A percentile compares a stretch with the other conserved stretches of the same genome.
These are phyloP conservation scores for Apophysomyces elegans DNA, from an alignment of 371 early-diverging fungal genomes.

Conservation along the genomic window DNA sequence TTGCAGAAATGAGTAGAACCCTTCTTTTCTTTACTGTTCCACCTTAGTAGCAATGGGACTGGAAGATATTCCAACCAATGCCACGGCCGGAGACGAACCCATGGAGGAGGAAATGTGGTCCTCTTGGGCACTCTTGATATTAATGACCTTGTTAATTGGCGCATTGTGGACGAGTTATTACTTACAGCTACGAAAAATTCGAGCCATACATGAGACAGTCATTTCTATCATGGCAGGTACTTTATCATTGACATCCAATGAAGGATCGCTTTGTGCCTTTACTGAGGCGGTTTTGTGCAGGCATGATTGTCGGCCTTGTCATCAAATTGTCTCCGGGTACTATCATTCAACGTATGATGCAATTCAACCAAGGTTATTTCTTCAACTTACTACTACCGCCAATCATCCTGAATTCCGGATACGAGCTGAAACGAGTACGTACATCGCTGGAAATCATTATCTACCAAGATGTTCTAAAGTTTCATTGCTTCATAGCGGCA, in stretches of 20 bases:
- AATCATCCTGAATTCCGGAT: conserved; percentile 94
- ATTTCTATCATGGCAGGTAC: conserved; percentile 90
- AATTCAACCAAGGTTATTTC: conserved; percentile 90
- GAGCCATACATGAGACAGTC: conserved; percentile 91
- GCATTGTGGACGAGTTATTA: conserved; percentile 87
- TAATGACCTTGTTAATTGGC: conserved; percentile 79
- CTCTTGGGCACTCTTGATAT: conserved; percentile 86
- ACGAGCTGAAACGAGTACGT: conserved; percentile 82
- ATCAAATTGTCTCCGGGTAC: conserved; percentile 76
- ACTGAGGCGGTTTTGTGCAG: conserved; percentile 33
- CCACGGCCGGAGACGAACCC: conserved; percentile 36
- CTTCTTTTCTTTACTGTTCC: neutral
- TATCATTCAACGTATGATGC: conserved; percentile 81
- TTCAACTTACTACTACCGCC: conserved; percentile 96
- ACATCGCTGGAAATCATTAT: neutral
- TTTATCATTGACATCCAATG: neutral
- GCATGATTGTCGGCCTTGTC: conserved; percentile 86
- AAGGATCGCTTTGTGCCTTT: neutral
- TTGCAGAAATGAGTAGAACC: no score
- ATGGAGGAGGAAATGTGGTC: conserved; percentile 77
- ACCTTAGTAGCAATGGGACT: conserved; percentile 18
- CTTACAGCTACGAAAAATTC: conserved; percentile 82
- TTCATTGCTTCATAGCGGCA: conserved; percentile 52
- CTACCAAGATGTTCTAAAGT: neutral
- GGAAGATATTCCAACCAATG: conserved; percentile 25